phyloP scores from a whole-genome alignment of 345 rosid species.

The Microthlaspi erraticum region DNA sequence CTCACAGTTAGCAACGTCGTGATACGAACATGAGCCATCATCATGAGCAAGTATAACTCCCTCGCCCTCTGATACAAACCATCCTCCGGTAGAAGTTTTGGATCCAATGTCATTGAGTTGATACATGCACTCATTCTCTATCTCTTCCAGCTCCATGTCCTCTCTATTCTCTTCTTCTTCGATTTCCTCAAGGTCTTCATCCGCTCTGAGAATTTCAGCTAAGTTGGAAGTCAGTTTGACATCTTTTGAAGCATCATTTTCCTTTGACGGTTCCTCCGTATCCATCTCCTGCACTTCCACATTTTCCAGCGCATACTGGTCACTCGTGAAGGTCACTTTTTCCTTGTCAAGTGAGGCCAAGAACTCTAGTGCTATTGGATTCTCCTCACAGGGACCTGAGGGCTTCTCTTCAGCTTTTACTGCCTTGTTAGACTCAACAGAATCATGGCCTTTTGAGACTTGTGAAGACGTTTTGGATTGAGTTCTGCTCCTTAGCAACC shows the following conservation, averaged over 20 bases:
- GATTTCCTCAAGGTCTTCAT: constrained; percentile 82
- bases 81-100: constrained; percentile 82
- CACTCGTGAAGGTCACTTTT: constrained; percentile 38
- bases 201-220: constrained; percentile 63
- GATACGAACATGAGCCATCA: constrained; percentile 91
- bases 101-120: constrained; percentile 69
- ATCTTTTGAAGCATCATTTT: constrained; percentile 44
- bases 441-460: constrained; percentile 39
- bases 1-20: constrained; percentile 88
- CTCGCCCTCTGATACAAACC: constrained; percentile 99
- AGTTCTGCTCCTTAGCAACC: constrained; percentile 69
- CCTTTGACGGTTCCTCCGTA: constrained; percentile 50
- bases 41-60: constrained; percentile 86
- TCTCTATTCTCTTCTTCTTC: constrained; percentile 73
- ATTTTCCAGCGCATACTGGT: constrained; percentile 42
- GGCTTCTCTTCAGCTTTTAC: constrained; percentile 51
- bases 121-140: constrained; percentile 55
- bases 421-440: constrained; percentile 40
- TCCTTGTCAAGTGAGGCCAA: constrained; percentile 62
- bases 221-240: constrained; percentile 44
- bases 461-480: constrained; percentile 47
- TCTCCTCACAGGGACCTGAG: constrained; percentile 52
- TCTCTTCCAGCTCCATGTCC: constrained; percentile 54
- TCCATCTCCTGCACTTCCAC: constrained; percentile 67
- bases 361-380: constrained; percentile 62